Percentiles rank a stretch among this genome's conserved stretches.
Evolutionary conservation across 345 rosid genomes (phyloP).

Genomic region (Laguncularia racemosa): DNA sequence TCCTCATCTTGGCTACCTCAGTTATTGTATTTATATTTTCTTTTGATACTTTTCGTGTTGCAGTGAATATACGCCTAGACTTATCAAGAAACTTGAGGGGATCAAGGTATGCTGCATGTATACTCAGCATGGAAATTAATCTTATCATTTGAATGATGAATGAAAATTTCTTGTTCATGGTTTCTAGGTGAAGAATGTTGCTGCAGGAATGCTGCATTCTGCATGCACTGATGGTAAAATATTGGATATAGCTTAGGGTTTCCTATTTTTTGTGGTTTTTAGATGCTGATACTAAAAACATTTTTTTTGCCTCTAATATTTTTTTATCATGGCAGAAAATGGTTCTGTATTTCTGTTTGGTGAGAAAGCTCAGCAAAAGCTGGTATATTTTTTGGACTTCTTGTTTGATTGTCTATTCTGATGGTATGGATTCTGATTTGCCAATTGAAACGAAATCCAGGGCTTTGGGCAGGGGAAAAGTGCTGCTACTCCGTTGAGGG

Average conservation of each 20-base stretch:
- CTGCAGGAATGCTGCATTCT: constrained; percentile 90
- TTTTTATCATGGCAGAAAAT: constrained; percentile 43
- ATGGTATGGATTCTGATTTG: constrained; percentile 3
- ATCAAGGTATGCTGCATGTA: constrained; percentile 42
- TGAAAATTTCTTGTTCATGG: constrained; percentile 9
- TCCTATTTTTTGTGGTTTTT: constrained; percentile 5
- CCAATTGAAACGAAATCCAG: constrained; percentile 24
- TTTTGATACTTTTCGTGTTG: constrained; percentile 12
- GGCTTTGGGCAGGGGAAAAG: constrained; percentile 43
- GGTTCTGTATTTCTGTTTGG: constrained; percentile 82
- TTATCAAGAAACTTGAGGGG: constrained; percentile 79
- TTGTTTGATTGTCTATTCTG: neutral
- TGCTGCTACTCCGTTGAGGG: constrained; percentile 50
- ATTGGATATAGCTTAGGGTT: constrained; percentile 4
- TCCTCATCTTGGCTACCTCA: too few relatives aligned
- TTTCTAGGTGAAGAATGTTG: constrained; percentile 58
- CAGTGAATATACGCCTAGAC: constrained; percentile 95
- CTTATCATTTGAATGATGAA: constrained; percentile 1
- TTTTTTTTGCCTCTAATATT: constrained; percentile 7
- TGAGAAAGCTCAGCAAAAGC: constrained; percentile 40
- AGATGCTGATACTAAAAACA: neutral
- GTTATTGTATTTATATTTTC: neutral
- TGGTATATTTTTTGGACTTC: constrained; percentile 28
- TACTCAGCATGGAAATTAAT: constrained; percentile 9
- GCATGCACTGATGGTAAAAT: constrained; percentile 74